These are phyloP conservation scores for Ogataea henricii DNA, from an alignment of 805 yeast species.

Conservation along the genomic window DNA sequence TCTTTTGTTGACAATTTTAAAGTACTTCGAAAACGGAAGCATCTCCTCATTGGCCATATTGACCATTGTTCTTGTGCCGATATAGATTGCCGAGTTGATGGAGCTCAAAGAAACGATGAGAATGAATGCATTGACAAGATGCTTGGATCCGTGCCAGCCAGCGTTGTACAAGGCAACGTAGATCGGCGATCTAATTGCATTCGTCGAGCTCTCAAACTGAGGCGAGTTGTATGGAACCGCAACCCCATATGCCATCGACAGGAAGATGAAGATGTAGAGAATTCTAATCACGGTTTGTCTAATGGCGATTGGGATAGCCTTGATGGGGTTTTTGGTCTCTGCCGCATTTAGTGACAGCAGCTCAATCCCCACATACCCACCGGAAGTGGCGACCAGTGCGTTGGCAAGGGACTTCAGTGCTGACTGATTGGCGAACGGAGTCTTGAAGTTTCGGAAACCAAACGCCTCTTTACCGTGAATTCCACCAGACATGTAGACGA, in stretches of 20 bases:
- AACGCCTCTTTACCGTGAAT: conserved; percentile 30
- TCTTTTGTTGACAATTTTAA: conserved; percentile 50
- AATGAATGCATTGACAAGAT: conserved; percentile 63
- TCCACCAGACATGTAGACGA: conserved; percentile 37
- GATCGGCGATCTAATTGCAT: conserved; percentile 50
- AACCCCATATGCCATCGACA: conserved; percentile 60
- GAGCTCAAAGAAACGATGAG: conserved; percentile 67
- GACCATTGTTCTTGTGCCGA: conserved; percentile 68
- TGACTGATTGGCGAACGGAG: conserved; percentile 16
- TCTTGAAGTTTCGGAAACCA: conserved; percentile 22
- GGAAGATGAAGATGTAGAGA: conserved; percentile 52
- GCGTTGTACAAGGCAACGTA: conserved; percentile 50
- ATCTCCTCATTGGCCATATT: conserved; percentile 63
- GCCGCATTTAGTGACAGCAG: conserved; percentile 53
- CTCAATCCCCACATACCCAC: conserved; percentile 32
- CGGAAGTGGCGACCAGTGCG: conserved; percentile 27
- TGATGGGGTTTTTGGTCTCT: conserved; percentile 59
- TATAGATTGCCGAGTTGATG: conserved; percentile 66
- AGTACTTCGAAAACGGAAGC: conserved; percentile 37
- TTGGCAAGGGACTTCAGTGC: conserved; percentile 27
- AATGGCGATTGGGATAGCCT: conserved; percentile 59
- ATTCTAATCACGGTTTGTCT: conserved; percentile 58
- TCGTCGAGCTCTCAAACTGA: conserved; percentile 38
- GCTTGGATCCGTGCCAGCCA: conserved; percentile 53
- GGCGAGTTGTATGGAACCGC: conserved; percentile 60